phyloP scores from a whole-genome alignment of 805 yeast species.

The Ogataea corticis region DNA sequence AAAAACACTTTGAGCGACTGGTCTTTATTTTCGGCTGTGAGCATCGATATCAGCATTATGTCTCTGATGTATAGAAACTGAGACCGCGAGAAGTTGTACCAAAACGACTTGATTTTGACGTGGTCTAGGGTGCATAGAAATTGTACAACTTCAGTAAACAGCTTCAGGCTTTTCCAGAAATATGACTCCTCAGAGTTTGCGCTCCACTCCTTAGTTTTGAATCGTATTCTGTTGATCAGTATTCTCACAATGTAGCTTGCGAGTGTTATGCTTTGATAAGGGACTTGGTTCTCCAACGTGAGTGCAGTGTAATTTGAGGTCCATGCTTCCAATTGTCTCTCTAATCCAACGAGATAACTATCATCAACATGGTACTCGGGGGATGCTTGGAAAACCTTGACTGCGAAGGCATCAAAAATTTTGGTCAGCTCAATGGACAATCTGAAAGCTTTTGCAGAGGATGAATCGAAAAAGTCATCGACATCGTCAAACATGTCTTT shows the following conservation, averaged over 20 bases:
- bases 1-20: conserved; percentile 8
- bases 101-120: conserved; percentile 6
- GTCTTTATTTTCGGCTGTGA: conserved; percentile 10
- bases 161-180: not conserved
- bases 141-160: conserved; percentile 5
- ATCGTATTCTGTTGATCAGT: conserved; percentile 6
- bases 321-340: conserved; percentile 2
- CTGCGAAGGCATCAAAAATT: conserved; percentile 3
- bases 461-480: conserved; percentile 8
- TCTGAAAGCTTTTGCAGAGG: conserved; percentile 1
- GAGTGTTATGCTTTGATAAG: conserved; percentile 7
- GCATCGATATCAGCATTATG: conserved; percentile 9
- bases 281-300: conserved; percentile 6
- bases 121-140: conserved; percentile 3
- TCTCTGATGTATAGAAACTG: conserved; percentile 11
- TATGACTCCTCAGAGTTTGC: conserved; percentile 1
- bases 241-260: conserved; percentile 3
- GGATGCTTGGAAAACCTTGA: not conserved
- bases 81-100: conserved; percentile 12
- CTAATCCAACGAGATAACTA: not conserved
- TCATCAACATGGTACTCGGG: not conserved
- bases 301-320: not conserved
- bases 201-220: conserved; percentile 2
- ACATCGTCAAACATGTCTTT: conserved; percentile 9
- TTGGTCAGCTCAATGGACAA: conserved; percentile 7